These are phyloP conservation scores for Rhizopogon salebrosus DNA, from an alignment of 768 basidiomycete species.

Conservation along the genomic window DNA sequence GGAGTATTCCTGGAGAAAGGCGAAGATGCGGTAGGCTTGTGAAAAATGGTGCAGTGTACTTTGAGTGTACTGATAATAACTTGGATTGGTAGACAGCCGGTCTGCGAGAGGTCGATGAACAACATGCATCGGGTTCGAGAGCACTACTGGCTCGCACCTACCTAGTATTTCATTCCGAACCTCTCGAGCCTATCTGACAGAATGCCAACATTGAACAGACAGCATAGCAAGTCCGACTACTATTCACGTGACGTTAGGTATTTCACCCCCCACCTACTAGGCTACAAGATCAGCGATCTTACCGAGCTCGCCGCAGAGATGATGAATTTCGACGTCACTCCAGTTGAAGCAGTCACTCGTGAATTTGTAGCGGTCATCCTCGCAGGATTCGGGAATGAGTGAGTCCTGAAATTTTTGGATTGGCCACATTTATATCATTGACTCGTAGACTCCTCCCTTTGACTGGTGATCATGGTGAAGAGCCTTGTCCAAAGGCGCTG, in stretches of 20 bases:
- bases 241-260: no score
- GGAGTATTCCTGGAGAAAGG: neutral
- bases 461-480: constrained; percentile 74
- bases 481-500: constrained; percentile 81
- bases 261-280: no score
- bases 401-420: constrained; percentile 20
- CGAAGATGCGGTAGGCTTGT: neutral
- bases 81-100: constrained; percentile 7
- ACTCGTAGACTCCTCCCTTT: constrained; percentile 60
- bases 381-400: constrained; percentile 93
- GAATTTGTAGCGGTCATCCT: constrained; percentile 89
- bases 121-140: no score
- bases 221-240: no score
- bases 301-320: neutral
- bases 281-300: no score
- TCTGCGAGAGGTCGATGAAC: neutral
- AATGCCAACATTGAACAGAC: no score
- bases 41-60: no score
- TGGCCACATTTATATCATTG: constrained; percentile 11
- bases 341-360: constrained; percentile 46
- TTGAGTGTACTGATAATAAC: neutral
- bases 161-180: no score
- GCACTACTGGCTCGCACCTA: no score
- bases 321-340: constrained; percentile 64
- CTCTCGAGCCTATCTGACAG: no score